Conservation (phyloP, 805 yeast genomes). For the Pichia pseudocactophila region DNA sequence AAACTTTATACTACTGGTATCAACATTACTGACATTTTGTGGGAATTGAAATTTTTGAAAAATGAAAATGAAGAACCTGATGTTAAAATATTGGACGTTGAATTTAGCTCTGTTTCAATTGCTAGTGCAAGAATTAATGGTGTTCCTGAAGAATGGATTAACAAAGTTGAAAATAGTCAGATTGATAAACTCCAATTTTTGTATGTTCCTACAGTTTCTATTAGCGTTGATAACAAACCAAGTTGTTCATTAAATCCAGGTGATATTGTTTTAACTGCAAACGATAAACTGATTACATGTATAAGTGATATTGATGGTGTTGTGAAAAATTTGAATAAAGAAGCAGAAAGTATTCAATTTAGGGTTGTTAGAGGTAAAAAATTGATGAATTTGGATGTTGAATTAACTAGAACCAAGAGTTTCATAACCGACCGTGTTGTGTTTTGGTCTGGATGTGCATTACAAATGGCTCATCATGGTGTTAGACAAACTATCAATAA, state of each 20-base stretch:
- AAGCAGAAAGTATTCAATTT: constrained; percentile 35
- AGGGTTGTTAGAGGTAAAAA: constrained; percentile 65
- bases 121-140: constrained; percentile 76
- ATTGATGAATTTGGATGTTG: constrained; percentile 51
- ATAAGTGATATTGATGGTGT: constrained; percentile 53
- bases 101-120: constrained; percentile 58
- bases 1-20: constrained; percentile 68
- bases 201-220: constrained; percentile 54
- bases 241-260: constrained; percentile 43
- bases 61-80: constrained; percentile 44
- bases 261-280: constrained; percentile 67
- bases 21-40: constrained; percentile 57
- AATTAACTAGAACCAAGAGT: constrained; percentile 48
- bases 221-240: constrained; percentile 22
- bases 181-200: constrained; percentile 67
- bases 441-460: constrained; percentile 73
- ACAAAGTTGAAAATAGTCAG: constrained; percentile 44
- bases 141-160: constrained; percentile 80
- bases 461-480: constrained; percentile 89
- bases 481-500: constrained; percentile 75
- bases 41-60: constrained; percentile 44
- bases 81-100: constrained; percentile 68
- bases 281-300: constrained; percentile 55
- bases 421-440: constrained; percentile 59
- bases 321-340: constrained; percentile 31